These are phyloP conservation scores for Leccinum pellstonianum DNA, from an alignment of 768 basidiomycete genomes.

Conservation along the genomic window DNA sequence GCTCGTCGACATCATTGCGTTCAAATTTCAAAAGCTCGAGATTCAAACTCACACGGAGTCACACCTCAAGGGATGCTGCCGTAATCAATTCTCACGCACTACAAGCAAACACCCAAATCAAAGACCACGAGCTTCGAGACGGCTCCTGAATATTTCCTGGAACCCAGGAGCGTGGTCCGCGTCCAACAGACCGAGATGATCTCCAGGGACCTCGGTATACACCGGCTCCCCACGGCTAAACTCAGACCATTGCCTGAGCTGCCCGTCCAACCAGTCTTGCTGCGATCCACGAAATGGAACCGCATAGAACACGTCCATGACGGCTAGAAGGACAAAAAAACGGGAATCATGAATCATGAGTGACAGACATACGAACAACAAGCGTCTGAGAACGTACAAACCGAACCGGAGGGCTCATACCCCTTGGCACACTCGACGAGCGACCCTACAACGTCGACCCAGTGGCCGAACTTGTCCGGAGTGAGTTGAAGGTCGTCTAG, in stretches of 20 bases:
- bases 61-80: neutral
- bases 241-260: constrained; percentile 17
- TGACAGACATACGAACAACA: neutral
- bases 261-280: constrained; percentile 21
- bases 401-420: constrained; percentile 12
- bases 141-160: constrained; percentile 24
- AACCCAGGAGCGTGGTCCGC: constrained; percentile 22
- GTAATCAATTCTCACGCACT: neutral
- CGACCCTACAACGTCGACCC: neutral
- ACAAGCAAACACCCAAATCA: neutral
- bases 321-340: constrained; percentile 4
- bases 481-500: neutral
- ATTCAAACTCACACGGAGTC: too few relatives aligned
- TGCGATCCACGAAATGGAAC: constrained; percentile 16
- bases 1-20: too few relatives aligned
- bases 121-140: constrained; percentile 14
- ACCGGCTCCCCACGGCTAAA: constrained; percentile 14
- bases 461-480: neutral
- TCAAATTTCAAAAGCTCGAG: too few relatives aligned
- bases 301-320: constrained; percentile 19
- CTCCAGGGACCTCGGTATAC: constrained; percentile 22
- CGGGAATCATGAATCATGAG: neutral
- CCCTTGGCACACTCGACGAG: neutral
- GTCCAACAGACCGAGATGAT: constrained; percentile 26
- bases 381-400: constrained; percentile 15